Conservation (phyloP, 179 eudicot genomes). For the Spinacia oleracea region DNA sequence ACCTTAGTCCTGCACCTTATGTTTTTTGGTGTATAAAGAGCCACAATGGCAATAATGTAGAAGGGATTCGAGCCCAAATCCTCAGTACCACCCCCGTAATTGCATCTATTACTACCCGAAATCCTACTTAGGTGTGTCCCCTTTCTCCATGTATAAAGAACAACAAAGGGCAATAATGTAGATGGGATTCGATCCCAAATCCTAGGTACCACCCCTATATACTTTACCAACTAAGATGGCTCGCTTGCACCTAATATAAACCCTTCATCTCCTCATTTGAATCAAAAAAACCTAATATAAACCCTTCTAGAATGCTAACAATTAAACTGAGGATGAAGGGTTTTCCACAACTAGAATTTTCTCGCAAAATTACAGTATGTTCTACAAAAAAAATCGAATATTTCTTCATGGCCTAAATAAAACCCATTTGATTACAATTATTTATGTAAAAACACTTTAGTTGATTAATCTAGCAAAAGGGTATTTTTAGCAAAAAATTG, state of each 20-base stretch:
- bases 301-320: background rate
- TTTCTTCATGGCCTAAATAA: background rate
- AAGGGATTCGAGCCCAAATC: background rate
- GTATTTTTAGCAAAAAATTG: too few species aligned
- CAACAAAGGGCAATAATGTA: background rate
- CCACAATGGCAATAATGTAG: background rate
- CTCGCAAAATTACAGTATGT: background rate
- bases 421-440: background rate
- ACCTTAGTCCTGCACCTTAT: background rate
- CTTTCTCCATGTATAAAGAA: background rate
- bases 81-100: background rate
- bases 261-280: too few species aligned
- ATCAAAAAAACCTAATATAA: background rate
- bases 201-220: background rate
- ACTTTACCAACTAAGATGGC: background rate
- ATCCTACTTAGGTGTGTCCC: too few species aligned
- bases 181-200: background rate
- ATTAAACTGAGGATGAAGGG: background rate
- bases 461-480: background rate
- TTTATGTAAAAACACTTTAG: background rate
- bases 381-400: background rate
- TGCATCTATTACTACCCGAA: too few species aligned
- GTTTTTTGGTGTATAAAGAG: background rate
- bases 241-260: background rate
- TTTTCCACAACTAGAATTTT: background rate